Evolutionary conservation across 164 flowering plant species (phyloP), one percentile per base, ranked within the genome.

Genomic region (Tinospora cordifolia): DNA sequence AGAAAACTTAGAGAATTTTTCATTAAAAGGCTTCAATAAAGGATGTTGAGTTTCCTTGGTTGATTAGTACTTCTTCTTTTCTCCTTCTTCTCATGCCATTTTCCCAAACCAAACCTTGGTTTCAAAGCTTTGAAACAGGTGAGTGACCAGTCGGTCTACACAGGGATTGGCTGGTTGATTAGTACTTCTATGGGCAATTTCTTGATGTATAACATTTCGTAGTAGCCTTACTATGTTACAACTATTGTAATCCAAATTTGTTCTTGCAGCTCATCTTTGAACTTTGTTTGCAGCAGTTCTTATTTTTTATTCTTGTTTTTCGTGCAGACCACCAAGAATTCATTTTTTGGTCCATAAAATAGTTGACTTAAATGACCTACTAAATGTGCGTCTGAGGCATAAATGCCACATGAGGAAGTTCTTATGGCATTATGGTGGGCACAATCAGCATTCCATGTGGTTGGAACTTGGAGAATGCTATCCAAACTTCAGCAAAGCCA

Each of bases 211-310:
- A 17, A 51, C 19, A 15, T 51, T 51, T 6, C 59, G 7, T 51
- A 14, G 17, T 51, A 41, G 46, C 46, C 11, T 3, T 41, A 12
- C 8, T 41, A 41, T 8, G 4, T 8, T 41, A 8, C 46, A 51
- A n/a, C 0, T 51, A 22, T 6, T 51, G 22, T 51, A 15, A 51
- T 41, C 15, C 22, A 17, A 10, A n/a, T 51, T 51, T 51, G 11
- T 51, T n/a, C 59, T 51, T 51, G 13, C n/a, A 41, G 59, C 59
- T 51, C n/a, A 51, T 51, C n/a, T n/a, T n/a, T 51, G 13, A 51
- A 51, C n/a, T 51, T 51, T 51, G 59, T 72, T 75, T 80, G 83
- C 89, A 91, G 97, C 74, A 79, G 84, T 68, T 84, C 89, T 71
- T 75, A 80, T 76, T 79, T n/a, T n/a, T n/a, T n/a, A n/a, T n/a